Conservation (phyloP, 2,329 filamentous ascomycete species). For the Colletotrichum sp. region DNA sequence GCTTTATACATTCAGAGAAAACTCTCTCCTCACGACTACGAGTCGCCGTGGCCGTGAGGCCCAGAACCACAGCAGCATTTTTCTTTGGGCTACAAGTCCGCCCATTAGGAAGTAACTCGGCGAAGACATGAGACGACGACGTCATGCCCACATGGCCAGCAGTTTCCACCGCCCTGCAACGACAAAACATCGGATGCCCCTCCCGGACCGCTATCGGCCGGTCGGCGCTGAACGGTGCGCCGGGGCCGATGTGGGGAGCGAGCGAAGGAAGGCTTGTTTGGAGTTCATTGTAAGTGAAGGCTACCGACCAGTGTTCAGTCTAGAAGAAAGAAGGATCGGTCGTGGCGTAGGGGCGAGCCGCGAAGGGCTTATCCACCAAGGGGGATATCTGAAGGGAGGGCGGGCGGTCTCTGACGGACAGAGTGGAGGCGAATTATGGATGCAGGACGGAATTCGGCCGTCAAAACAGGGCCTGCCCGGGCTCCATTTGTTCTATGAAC, state of each 20-base stretch:
- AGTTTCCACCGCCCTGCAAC: slow-evolving; percentile 4
- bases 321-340: background rate
- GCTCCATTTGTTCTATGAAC: background rate
- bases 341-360: slow-evolving; percentile 12
- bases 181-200: background rate
- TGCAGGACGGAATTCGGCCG: slow-evolving; percentile 16
- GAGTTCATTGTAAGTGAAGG: background rate
- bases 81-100: background rate
- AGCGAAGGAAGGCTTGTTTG: background rate
- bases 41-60: background rate
- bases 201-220: slow-evolving; percentile 2
- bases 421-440: background rate
- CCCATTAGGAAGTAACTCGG: slow-evolving; percentile 8
- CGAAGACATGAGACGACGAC: slow-evolving; percentile 1
- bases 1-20: background rate
- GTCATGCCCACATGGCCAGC: slow-evolving; percentile 6
- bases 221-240: slow-evolving; percentile 1
- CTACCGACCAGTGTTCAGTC: background rate
- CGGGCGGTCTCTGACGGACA: background rate
- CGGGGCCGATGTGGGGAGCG: slow-evolving; percentile 1
- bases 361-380: background rate
- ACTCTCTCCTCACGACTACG: background rate
- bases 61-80: background rate
- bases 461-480: background rate
- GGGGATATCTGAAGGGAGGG: background rate